Evolutionary conservation across 2,329 filamentous ascomycete species (phyloP), one percentile per base, ranked within the genome.

Genomic region (Alternaria arborescens): DNA sequence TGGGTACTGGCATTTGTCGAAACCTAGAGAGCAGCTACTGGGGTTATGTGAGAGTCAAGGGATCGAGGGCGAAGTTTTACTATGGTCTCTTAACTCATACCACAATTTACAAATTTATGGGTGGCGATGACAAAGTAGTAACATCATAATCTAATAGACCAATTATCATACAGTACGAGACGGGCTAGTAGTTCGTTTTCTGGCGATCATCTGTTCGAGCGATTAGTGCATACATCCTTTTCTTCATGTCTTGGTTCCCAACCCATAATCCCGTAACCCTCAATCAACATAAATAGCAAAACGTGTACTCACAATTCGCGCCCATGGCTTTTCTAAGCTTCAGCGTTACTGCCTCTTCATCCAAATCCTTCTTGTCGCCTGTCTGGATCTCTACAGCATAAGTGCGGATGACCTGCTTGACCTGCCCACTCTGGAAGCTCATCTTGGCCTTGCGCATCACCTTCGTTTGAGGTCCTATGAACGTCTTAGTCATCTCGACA

Each of bases 371-470:
- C 77, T 80, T 83, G 69, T 89, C 87, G 61, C 82, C 80, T 3
- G 88, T 87, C 70, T 89, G 87, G 51, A 91, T 82, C 71, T 87
- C 84, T 61, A 90, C 85, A 75, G 86, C 88, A 75, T 90, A 87
- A 73, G 90, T 88, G n/a, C 81, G 76, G 64, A 91, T 81, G 8
- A 86, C 84, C 69, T 81, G 81, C 83, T 89, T 90, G 64, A 91
- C 88, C 62, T 84, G 84, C 55, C 86, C 87, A 74, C 84, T 86
- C 83, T 91, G 88, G 74, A 90, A 87, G 72, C 85, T 87, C 65
- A 90, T 88, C 67, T 88, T 84, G 10, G 88, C 89, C 77, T 89
- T 90, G 68, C 88, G 84, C 89, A 91, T 91, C 59, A 90, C 85
- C 78, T 86, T 87, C 2, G 88, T 88, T 61, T 79, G 75, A 11